These are phyloP conservation scores for Picochlorum sp. DNA, from an alignment of 139 green algal genomes.

Conservation along the genomic window DNA sequence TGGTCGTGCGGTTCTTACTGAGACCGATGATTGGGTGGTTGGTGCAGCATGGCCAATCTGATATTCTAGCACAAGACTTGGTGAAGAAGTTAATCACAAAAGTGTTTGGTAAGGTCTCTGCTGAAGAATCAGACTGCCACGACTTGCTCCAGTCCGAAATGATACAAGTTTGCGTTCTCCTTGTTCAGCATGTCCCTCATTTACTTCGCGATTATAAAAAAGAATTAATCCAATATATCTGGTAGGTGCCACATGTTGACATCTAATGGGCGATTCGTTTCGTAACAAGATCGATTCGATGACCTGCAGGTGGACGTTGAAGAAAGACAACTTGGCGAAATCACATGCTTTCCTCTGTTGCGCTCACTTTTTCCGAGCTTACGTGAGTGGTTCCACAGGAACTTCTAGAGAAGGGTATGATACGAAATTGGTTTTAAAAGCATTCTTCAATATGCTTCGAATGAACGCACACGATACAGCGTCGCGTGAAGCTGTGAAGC, in stretches of 20 bases:
- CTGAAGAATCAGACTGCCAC: conserved; percentile 3
- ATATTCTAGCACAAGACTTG: conserved; percentile 31
- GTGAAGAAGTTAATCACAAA: conserved; percentile 35
- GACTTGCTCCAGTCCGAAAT: conserved; percentile 71
- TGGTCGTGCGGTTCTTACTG: conserved; percentile 67
- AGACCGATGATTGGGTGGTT: conserved; percentile 64
- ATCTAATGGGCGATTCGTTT: not conserved
- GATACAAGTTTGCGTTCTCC: conserved; percentile 62
- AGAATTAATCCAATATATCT: conserved; percentile 86
- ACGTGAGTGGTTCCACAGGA: conserved; percentile 15
- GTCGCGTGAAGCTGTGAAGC: conserved; percentile 50
- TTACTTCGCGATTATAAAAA: conserved; percentile 59
- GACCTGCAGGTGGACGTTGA: conserved; percentile 39
- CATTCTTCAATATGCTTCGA: conserved; percentile 49
- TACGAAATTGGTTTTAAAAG: conserved; percentile 8
- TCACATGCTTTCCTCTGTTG: conserved; percentile 83
- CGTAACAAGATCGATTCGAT: not conserved
- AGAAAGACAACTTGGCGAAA: conserved; percentile 71
- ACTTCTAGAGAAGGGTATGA: not conserved
- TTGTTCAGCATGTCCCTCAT: conserved; percentile 56
- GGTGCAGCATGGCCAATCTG: conserved; percentile 38
- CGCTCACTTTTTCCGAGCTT: conserved; percentile 77
- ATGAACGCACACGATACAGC: conserved; percentile 62
- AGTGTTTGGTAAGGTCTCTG: conserved; percentile 8
- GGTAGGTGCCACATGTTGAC: conserved; percentile 24